These are phyloP conservation scores for Monotropa hypopitys DNA, from an alignment of 179 eudicot species.

Conservation along the genomic window DNA sequence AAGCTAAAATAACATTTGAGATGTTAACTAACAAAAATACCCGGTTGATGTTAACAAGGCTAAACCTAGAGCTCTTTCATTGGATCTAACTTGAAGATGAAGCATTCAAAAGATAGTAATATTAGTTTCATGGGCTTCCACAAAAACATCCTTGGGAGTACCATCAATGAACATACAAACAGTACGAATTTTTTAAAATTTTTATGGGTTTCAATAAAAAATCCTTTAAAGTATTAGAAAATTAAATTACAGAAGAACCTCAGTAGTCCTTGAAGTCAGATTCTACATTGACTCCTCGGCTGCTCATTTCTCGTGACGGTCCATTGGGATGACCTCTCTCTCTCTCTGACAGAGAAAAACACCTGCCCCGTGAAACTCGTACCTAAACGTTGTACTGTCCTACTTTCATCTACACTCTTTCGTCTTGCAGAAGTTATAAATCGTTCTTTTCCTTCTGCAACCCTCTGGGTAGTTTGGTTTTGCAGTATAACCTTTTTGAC, in stretches of 20 bases:
- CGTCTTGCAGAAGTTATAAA: constrained; percentile 3
- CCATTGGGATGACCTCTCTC: constrained; percentile 1
- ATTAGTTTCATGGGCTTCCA: too few relatives aligned
- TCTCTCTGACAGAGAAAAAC: constrained; percentile 7
- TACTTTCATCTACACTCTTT: neutral
- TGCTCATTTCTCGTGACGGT: constrained; percentile 11
- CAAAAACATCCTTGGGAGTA: too few relatives aligned
- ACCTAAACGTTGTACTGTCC: constrained; percentile 2
- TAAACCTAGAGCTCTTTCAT: too few relatives aligned
- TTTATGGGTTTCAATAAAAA: neutral
- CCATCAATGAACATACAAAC: neutral
- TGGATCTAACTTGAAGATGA: too few relatives aligned
- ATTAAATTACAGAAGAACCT: neutral
- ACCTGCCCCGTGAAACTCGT: constrained; percentile 21
- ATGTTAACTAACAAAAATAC: too few relatives aligned
- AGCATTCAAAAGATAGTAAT: too few relatives aligned
- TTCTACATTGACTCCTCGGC: constrained; percentile 15
- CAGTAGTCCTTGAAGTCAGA: neutral
- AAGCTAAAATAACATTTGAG: too few relatives aligned
- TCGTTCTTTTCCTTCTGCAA: constrained; percentile 7
- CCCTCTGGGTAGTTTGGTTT: neutral
- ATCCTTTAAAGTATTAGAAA: neutral
- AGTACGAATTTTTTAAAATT: neutral
- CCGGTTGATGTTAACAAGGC: too few relatives aligned
- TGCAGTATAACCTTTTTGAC: neutral